These are phyloP conservation scores for Cladosporium phlei DNA, from an alignment of 2,329 filamentous ascomycete genomes.

Conservation along the genomic window DNA sequence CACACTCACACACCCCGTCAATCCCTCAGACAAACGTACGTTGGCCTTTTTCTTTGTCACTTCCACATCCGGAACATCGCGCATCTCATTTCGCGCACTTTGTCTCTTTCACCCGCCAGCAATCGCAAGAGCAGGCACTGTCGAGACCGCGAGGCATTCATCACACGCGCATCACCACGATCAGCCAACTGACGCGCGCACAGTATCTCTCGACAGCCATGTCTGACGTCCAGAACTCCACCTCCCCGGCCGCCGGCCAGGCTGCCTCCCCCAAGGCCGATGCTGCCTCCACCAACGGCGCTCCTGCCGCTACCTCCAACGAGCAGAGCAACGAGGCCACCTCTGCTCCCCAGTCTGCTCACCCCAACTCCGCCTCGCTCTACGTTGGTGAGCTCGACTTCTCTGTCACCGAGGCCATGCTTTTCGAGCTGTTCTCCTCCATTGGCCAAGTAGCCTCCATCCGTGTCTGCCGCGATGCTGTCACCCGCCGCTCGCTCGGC, in stretches of 20 bases:
- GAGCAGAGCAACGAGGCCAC: constrained; percentile 65
- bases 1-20: constrained; percentile 8
- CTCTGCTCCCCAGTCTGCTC: constrained; percentile 61
- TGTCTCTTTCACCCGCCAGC: constrained; percentile 7
- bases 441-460: constrained; percentile 98
- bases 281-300: constrained; percentile 54
- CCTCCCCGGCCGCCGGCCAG: constrained; percentile 63
- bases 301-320: constrained; percentile 58
- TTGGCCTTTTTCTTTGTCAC: constrained; percentile 9
- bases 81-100: constrained; percentile 6
- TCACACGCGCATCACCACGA: not conserved
- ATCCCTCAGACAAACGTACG: constrained; percentile 14
- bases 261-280: constrained; percentile 61
- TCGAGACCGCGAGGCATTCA: not conserved
- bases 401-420: constrained; percentile 98
- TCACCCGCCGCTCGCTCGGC: constrained; percentile 95
- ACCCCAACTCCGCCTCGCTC: constrained; percentile 92
- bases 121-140: not conserved
- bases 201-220: constrained; percentile 24
- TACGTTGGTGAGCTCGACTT: constrained; percentile 98
- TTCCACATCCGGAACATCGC: constrained; percentile 9
- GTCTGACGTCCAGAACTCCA: constrained; percentile 43
- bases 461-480: constrained; percentile 97
- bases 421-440: constrained; percentile 99
- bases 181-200: constrained; percentile 7